Evolutionary conservation across 805 yeast species (phyloP), one percentile per base, ranked within the genome.

Genomic region (Candida nitratophila): DNA sequence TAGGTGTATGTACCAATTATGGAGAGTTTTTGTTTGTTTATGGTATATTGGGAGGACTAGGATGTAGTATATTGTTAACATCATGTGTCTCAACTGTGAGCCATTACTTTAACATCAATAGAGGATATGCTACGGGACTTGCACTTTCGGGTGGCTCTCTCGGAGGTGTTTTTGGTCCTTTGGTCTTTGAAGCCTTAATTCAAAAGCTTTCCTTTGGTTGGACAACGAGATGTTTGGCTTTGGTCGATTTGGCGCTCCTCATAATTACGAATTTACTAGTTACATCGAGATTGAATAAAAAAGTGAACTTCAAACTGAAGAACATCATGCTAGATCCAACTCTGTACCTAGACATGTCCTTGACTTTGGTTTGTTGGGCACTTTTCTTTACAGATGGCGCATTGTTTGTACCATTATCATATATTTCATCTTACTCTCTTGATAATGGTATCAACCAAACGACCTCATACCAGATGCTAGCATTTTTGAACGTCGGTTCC

Each of bases 101-200:
- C 47, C 72, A 68, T 42, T 68, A 71, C 70, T 67, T 66, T 43
- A 50, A 53, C 30, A 47, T 48, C 17, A 64, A 60, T 45, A 52
- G 71, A 45, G 73, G 71, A 3, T 55, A 48, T 47, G 64, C 59
- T 41, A 54, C 63, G n/a, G 71, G 71, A 0, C 40, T 66, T 15
- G 68, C 70, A 20, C 56, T 69, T 14, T 55, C 64, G 32, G 74
- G 73, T 3, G 73, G 74, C 0, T 65, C 71, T 9, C 50, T 68
- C 2, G 74, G 73, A 2, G 74, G 74, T 3, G 53, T 65, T 9
- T 48, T 64, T n/a, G 60, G 66, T 44, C 73, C 73, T 1, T 51
- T 68, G 31, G 50, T 68, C 53, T 55, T 69, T 20, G 51, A 65
- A 44, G 42, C 57, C 6, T 51, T 67, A 15, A 66, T 64, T 42